A percentile compares a stretch with the other conserved stretches of the same genome.
Conservation (phyloP, 768 basidiomycete genomes). For the Kwoniella pini region DNA sequence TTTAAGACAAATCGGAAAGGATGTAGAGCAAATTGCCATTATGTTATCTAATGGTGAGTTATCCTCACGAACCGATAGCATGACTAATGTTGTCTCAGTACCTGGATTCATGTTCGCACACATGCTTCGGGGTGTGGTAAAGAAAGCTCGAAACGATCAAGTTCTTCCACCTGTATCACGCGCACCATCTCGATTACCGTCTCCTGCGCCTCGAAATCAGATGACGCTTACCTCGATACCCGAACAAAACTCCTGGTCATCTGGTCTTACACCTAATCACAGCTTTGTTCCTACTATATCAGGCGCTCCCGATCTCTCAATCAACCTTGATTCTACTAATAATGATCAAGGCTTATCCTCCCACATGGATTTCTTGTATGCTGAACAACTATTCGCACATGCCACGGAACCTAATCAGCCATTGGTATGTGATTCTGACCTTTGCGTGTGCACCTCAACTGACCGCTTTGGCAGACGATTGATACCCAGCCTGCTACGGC, state of each 20-base stretch:
- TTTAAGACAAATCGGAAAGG: slow-evolving; percentile 36
- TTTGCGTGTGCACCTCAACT: too few relatives aligned
- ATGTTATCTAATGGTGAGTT: slow-evolving; percentile 33
- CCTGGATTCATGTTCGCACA: slow-evolving; percentile 46
- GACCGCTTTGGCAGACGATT: too few relatives aligned
- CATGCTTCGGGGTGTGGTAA: slow-evolving; percentile 37
- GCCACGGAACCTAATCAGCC: slow-evolving; percentile 7
- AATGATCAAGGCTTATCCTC: slow-evolving; percentile 13
- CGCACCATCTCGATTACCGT: slow-evolving; percentile 24
- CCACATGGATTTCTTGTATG: slow-evolving; percentile 40
- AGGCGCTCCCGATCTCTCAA: background rate
- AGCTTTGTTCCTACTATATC: slow-evolving; percentile 1
- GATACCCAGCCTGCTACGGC: slow-evolving; percentile 1
- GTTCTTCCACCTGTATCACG: slow-evolving; percentile 40
- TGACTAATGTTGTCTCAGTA: slow-evolving; percentile 26
- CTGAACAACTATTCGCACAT: slow-evolving; percentile 38
- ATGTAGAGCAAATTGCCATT: slow-evolving; percentile 38
- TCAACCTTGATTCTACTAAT: slow-evolving; percentile 1
- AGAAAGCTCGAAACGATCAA: slow-evolving; percentile 36
- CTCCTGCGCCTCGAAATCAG: background rate
- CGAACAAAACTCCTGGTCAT: slow-evolving; percentile 8
- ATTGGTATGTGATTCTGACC: too few relatives aligned
- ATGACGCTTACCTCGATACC: slow-evolving; percentile 3
- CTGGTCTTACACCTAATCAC: background rate
- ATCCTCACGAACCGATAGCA: background rate